These are phyloP conservation scores for Dentiscutata heterogama DNA, from an alignment of 371 early-diverging fungal species.

Conservation along the genomic window DNA sequence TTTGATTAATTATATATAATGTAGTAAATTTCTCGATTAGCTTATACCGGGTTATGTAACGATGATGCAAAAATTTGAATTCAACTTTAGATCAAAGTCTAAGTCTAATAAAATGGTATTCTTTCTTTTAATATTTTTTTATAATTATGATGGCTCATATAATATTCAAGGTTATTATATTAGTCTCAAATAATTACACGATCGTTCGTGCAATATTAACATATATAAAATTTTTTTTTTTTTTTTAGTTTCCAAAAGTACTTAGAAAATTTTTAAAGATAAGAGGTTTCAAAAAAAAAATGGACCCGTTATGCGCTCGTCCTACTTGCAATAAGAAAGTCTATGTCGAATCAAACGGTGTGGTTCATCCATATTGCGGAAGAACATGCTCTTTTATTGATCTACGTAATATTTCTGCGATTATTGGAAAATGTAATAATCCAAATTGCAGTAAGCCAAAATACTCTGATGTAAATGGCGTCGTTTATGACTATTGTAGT, in stretches of 20 bases:
- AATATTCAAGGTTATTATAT: too few species aligned
- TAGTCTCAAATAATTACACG: too few species aligned
- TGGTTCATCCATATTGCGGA: conserved; percentile 17
- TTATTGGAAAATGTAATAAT: background rate
- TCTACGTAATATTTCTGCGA: background rate
- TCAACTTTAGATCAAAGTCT: too few species aligned
- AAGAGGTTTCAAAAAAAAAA: background rate
- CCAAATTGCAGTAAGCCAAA: background rate
- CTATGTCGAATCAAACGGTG: background rate
- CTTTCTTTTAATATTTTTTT: too few species aligned
- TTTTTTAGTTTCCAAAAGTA: background rate
- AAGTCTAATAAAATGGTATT: too few species aligned
- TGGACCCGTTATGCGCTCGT: background rate
- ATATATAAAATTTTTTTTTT: too few species aligned
- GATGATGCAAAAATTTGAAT: too few species aligned
- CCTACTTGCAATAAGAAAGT: background rate
- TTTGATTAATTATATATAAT: too few species aligned
- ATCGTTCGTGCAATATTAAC: too few species aligned
- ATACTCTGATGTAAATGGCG: background rate
- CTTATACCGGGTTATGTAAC: too few species aligned
- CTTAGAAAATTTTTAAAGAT: background rate
- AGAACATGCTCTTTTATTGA: conserved; percentile 16
- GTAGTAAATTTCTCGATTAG: too few species aligned
- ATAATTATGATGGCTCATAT: too few species aligned
- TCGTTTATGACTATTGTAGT: conserved; percentile 17